Percentiles rank a stretch among this genome's conserved stretches.
Evolutionary conservation across 805 yeast genomes (phyloP).

Genomic region (Dipodascus albidus): DNA sequence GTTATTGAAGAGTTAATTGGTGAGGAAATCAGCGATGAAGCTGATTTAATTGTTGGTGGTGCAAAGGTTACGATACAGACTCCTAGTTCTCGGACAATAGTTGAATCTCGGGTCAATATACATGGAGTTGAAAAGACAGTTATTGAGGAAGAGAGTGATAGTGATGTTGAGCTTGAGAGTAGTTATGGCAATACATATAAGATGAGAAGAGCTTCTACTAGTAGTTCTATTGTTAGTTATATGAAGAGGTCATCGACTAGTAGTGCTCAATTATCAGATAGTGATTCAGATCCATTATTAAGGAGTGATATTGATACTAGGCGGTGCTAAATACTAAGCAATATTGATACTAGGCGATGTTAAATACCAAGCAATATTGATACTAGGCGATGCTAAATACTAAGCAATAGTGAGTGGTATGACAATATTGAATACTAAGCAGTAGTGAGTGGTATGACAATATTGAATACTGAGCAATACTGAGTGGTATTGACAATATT

Average conservation of each 20-base stretch:
- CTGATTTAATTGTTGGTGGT: conserved; percentile 86
- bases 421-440: too few species aligned
- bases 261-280: background rate
- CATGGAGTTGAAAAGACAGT: conserved; percentile 80
- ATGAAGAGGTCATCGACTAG: background rate
- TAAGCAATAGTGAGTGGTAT: too few species aligned
- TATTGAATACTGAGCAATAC: too few species aligned
- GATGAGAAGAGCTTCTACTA: background rate
- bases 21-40: conserved; percentile 93
- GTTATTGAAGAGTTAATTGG: conserved; percentile 98
- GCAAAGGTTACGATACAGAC: conserved; percentile 65
- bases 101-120: conserved; percentile 72
- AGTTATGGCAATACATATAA: background rate
- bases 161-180: background rate
- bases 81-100: conserved; percentile 43
- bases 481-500: too few species aligned
- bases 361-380: too few species aligned
- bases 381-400: too few species aligned
- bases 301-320: too few species aligned
- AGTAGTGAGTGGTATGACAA: too few species aligned
- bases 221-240: background rate
- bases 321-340: too few species aligned
- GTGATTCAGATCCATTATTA: background rate
- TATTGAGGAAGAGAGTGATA: conserved; percentile 40
- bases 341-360: too few species aligned